phyloP scores from a whole-genome alignment of 2,329 filamentous ascomycete species.

The Talaromyces sp. region DNA sequence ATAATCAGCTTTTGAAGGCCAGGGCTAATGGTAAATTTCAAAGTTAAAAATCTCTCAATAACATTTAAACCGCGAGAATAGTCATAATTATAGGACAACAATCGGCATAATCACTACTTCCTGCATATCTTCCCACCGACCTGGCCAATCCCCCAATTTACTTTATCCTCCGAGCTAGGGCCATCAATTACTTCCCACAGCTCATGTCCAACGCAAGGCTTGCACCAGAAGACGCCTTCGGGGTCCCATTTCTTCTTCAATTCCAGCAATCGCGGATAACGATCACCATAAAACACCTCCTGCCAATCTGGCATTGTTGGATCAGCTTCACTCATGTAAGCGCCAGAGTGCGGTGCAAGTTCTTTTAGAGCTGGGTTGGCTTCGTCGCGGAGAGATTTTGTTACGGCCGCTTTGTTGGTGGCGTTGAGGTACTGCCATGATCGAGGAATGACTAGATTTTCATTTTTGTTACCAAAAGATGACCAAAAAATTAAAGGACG shows the following conservation, averaged over 20 bases:
- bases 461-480: not conserved
- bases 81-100: not conserved
- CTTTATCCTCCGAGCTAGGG: not conserved
- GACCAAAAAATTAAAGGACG: not conserved
- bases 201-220: not conserved
- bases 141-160: not conserved
- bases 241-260: constrained; percentile 42
- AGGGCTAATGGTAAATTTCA: too few relatives aligned
- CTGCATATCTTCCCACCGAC: not conserved
- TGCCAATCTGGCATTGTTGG: constrained; percentile 37
- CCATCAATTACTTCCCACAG: not conserved
- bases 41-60: too few relatives aligned
- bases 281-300: constrained; percentile 37
- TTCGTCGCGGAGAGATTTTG: constrained; percentile 13
- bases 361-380: constrained; percentile 24
- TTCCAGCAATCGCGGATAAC: constrained; percentile 29
- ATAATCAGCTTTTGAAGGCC: too few relatives aligned
- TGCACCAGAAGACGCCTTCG: constrained; percentile 27
- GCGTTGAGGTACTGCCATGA: not conserved
- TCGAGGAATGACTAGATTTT: not conserved
- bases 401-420: not conserved
- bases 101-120: not conserved
- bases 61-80: not conserved
- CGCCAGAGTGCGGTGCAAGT: constrained; percentile 30
- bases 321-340: constrained; percentile 40